These are phyloP conservation scores for Spathaspora girioi DNA, from an alignment of 805 yeast species.

Conservation along the genomic window DNA sequence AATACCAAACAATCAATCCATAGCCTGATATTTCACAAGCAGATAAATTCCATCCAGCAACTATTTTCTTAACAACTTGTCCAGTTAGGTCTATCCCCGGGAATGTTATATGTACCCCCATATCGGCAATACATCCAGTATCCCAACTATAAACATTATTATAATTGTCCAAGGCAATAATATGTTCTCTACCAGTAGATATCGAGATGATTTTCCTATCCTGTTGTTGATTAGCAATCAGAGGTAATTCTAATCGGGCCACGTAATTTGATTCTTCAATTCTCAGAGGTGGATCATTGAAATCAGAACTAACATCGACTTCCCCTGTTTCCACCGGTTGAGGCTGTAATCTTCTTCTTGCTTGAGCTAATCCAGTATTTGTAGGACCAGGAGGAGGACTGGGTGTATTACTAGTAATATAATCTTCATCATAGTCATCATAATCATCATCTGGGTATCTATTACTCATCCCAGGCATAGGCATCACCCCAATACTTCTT, in stretches of 20 bases:
- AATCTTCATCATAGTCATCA: background rate
- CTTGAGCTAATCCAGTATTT: conserved; percentile 4
- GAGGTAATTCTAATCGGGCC: conserved; percentile 18
- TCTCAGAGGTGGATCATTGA: background rate
- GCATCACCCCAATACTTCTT: conserved; percentile 5
- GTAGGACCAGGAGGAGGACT: conserved; percentile 1
- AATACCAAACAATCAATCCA: conserved; percentile 61
- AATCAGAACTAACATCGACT: background rate
- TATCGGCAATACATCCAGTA: conserved; percentile 22
- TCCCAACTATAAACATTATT: conserved; percentile 65
- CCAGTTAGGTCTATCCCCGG: conserved; percentile 14
- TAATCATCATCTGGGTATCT: background rate
- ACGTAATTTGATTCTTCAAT: conserved; percentile 21
- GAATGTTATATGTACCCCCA: conserved; percentile 45
- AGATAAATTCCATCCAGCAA: conserved; percentile 67
- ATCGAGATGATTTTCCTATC: conserved; percentile 40
- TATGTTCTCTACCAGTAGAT: conserved; percentile 62
- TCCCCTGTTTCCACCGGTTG: conserved; percentile 9
- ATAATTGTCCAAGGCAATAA: conserved; percentile 52
- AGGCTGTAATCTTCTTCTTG: conserved; percentile 10
- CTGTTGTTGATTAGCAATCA: background rate
- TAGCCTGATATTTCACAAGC: conserved; percentile 44
- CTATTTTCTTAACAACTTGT: conserved; percentile 20
- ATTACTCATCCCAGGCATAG: conserved; percentile 3
- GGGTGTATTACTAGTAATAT: background rate